phyloP scores from a whole-genome alignment of 202 grass and related monocot species.

The Carex sylvatica region DNA sequence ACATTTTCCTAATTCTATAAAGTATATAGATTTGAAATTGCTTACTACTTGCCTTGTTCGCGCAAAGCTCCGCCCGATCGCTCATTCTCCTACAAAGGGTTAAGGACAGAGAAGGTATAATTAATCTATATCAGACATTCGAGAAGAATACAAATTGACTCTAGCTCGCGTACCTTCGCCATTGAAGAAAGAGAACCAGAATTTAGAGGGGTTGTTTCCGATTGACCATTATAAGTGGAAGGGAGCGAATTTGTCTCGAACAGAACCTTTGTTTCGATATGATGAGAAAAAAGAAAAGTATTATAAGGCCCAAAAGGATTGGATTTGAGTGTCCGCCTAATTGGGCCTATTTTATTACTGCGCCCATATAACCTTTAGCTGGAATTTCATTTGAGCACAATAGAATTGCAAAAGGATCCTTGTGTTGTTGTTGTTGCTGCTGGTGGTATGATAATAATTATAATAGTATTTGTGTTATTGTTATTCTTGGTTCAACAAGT shows the following conservation, averaged over 20 bases:
- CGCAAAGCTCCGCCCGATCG: not conserved
- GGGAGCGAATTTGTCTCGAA: not conserved
- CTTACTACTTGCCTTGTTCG: not conserved
- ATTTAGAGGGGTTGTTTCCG: not conserved
- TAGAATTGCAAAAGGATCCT: not conserved
- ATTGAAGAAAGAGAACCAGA: not conserved
- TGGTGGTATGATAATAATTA: too few relatives aligned
- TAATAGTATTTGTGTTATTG: too few relatives aligned
- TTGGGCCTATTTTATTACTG: not conserved
- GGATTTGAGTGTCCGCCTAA: not conserved
- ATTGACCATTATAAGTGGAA: not conserved
- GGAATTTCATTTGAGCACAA: too few relatives aligned
- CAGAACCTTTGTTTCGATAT: not conserved
- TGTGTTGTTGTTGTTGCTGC: too few relatives aligned
- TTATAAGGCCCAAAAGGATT: not conserved
- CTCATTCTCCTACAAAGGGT: not conserved
- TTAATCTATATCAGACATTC: not conserved
- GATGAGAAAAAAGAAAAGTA: not conserved
- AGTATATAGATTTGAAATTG: not conserved
- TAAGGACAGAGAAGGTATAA: not conserved
- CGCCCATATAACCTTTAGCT: not conserved
- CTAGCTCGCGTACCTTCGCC: not conserved
- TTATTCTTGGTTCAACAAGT: too few relatives aligned
- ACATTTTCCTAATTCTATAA: not conserved
- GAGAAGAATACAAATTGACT: not conserved